Percentiles rank a stretch among this genome's conserved stretches.
phyloP scores from a whole-genome alignment of 768 basidiomycete genomes.

The Suillus discolor region DNA sequence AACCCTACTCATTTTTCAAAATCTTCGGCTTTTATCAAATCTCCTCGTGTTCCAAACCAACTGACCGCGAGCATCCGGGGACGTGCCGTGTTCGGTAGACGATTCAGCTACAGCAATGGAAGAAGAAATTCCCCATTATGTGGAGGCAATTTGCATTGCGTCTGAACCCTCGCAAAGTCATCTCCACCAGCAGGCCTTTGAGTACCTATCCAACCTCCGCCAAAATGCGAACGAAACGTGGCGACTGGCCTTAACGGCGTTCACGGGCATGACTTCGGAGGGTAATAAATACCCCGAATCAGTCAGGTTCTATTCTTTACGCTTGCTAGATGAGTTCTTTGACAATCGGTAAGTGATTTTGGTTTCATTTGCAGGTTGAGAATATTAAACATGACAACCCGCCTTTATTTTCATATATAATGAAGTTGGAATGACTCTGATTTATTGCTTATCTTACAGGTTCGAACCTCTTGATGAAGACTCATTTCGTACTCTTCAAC shows the following conservation, averaged over 20 bases:
- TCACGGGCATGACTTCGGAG: constrained; percentile 60
- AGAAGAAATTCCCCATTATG: constrained; percentile 72
- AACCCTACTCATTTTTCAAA: background rate
- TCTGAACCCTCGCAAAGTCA: constrained; percentile 72
- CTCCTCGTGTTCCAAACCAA: background rate
- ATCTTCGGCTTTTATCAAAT: background rate
- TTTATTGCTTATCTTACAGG: constrained; percentile 34
- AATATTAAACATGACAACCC: background rate
- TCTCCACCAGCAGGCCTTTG: constrained; percentile 85
- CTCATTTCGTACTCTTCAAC: constrained; percentile 70
- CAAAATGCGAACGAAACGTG: constrained; percentile 76
- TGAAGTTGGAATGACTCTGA: constrained; percentile 6
- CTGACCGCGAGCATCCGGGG: constrained; percentile 18
- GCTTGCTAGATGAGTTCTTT: constrained; percentile 80
- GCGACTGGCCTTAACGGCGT: constrained; percentile 78
- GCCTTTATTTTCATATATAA: background rate
- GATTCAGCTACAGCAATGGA: constrained; percentile 52
- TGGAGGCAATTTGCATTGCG: constrained; percentile 87
- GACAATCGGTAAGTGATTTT: constrained; percentile 69
- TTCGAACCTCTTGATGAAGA: constrained; percentile 71
- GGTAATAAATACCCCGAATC: constrained; percentile 75
- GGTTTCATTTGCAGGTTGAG: background rate
- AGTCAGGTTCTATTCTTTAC: constrained; percentile 78
- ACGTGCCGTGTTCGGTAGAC: constrained; percentile 21
- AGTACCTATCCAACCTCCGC: constrained; percentile 78